Percentiles rank a stretch among this genome's conserved stretches.
Evolutionary conservation across 441 rosid genomes (phyloP).

Genomic region (Croton setiger): DNA sequence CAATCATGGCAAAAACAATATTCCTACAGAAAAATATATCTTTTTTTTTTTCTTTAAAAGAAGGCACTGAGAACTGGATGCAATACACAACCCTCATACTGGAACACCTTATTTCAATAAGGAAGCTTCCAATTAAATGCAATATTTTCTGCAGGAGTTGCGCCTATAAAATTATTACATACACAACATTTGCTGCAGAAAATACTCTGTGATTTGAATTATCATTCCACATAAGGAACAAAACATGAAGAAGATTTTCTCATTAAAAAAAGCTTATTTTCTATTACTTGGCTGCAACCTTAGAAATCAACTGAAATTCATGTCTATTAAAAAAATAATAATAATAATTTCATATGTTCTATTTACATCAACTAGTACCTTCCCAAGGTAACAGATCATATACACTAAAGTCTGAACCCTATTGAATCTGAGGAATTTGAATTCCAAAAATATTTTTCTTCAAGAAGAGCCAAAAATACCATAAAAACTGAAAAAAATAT

Average conservation of each 20-base stretch:
- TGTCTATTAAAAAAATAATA: too few relatives aligned
- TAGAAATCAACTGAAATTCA: not conserved
- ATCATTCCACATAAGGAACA: not conserved
- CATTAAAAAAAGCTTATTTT: not conserved
- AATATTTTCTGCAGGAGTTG: not conserved
- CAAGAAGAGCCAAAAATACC: not conserved
- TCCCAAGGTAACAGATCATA: not conserved
- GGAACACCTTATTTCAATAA: not conserved
- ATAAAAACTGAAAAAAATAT: not conserved
- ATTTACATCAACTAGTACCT: not conserved
- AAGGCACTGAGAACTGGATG: not conserved
- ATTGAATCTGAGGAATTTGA: not conserved
- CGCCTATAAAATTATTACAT: not conserved
- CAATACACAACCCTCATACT: not conserved
- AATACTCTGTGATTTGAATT: not conserved
- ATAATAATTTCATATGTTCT: not conserved
- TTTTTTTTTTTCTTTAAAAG: not conserved
- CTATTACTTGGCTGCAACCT: not conserved
- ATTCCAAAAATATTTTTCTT: not conserved
- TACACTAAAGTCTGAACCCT: not conserved
- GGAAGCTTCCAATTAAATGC: not conserved
- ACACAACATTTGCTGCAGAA: not conserved
- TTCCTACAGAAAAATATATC: not conserved
- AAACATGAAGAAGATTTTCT: not conserved
- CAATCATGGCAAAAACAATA: not conserved